Evolutionary conservation across 2,329 filamentous ascomycete species (phyloP).

Genomic region (Monilinia fructicola): DNA sequence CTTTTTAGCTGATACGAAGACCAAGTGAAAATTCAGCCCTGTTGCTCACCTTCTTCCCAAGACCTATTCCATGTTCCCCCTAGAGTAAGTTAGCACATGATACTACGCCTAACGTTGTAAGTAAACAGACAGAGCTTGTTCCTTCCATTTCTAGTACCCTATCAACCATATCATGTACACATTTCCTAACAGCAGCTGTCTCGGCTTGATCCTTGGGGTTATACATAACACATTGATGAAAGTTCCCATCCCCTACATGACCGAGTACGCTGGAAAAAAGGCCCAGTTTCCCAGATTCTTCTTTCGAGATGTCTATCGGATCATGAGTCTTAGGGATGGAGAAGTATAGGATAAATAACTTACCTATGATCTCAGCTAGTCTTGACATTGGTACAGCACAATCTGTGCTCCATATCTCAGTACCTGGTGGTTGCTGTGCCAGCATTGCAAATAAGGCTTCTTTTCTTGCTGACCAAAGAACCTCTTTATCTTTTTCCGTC

Average conservation of each 20-base stretch:
- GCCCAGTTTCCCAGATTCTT: conserved; percentile 72
- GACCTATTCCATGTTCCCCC: conserved; percentile 81
- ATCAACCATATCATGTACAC: conserved; percentile 83
- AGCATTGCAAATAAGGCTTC: conserved; percentile 80
- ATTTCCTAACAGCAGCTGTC: conserved; percentile 69
- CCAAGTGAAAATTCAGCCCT: conserved; percentile 42
- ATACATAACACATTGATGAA: conserved; percentile 89
- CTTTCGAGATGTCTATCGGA: conserved; percentile 65
- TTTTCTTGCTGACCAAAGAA: conserved; percentile 78
- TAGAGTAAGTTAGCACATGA: conserved; percentile 25
- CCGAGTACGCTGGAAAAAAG: conserved; percentile 83
- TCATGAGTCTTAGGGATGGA: not conserved
- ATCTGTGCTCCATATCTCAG: conserved; percentile 75
- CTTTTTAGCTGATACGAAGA: conserved; percentile 43
- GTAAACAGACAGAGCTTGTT: conserved; percentile 63
- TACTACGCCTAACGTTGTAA: not conserved
- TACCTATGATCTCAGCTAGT: conserved; percentile 66
- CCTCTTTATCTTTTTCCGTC: conserved; percentile 65
- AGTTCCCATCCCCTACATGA: conserved; percentile 89
- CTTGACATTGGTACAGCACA: conserved; percentile 77
- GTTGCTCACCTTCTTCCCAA: conserved; percentile 74
- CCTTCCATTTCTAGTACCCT: conserved; percentile 89
- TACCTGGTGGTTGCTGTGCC: conserved; percentile 60
- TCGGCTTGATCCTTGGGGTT: conserved; percentile 68
- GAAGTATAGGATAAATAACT: not conserved